phyloP scores from a whole-genome alignment of 179 eudicot genomes.

The Beta corolliflora region DNA sequence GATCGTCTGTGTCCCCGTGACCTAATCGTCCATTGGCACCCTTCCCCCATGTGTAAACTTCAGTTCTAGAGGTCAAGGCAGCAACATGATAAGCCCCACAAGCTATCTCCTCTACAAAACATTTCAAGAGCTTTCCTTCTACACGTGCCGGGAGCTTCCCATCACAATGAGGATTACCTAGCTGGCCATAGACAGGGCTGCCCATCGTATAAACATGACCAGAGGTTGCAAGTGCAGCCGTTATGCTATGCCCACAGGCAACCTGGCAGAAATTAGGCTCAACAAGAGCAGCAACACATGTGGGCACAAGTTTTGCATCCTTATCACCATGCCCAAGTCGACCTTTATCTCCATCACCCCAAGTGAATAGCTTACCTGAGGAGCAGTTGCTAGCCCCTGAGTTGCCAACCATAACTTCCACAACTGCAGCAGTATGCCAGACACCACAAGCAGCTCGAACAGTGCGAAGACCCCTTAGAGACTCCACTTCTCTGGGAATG shows the following conservation, averaged over 20 bases:
- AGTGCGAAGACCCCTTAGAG: constrained; percentile 89
- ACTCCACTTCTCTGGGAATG: constrained; percentile 89
- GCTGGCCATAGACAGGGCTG: constrained; percentile 90
- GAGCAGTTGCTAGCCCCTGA: constrained; percentile 95
- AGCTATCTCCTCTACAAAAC: constrained; percentile 87
- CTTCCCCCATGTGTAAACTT: constrained; percentile 98
- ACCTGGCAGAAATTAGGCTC: constrained; percentile 93
- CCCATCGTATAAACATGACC: constrained; percentile 98
- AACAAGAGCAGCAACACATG: constrained; percentile 89
- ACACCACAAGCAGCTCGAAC: constrained; percentile 95
- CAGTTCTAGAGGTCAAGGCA: constrained; percentile 83
- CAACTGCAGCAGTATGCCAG: constrained; percentile 99
- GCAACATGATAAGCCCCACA: constrained; percentile 98
- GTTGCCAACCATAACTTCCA: constrained; percentile 96
- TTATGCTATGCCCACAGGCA: constrained; percentile 89
- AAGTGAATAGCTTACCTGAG: constrained; percentile 93
- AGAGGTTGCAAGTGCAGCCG: constrained; percentile 87
- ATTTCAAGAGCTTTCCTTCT: constrained; percentile 72
- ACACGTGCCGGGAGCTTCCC: constrained; percentile 81
- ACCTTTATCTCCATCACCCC: constrained; percentile 99
- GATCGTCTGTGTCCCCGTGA: constrained; percentile 89
- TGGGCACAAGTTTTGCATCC: constrained; percentile 93
- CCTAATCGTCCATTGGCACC: constrained; percentile 96
- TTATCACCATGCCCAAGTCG: constrained; percentile 94
- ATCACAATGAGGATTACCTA: constrained; percentile 83